These are phyloP conservation scores for Yamadazyma blattariae DNA, from an alignment of 1,139 yeast species.

Conservation along the genomic window DNA sequence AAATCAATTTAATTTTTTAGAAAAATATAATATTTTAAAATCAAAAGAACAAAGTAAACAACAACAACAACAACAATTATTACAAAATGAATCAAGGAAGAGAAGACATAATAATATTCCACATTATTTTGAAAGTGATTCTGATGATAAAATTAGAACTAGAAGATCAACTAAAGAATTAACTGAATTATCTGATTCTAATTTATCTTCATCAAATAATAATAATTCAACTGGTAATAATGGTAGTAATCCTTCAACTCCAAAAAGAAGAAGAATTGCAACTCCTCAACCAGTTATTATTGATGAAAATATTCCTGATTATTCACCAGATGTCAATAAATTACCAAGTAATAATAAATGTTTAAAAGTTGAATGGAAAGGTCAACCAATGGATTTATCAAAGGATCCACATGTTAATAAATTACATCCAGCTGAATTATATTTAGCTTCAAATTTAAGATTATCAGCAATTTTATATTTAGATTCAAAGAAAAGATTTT, in stretches of 20 bases:
- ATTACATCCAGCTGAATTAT: conserved; percentile 90
- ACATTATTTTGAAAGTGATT: conserved; percentile 17
- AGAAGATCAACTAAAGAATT: conserved; percentile 29
- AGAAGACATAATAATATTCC: conserved; percentile 25
- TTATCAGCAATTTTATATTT: conserved; percentile 83
- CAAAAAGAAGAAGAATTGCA: conserved; percentile 38
- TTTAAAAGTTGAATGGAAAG: conserved; percentile 94
- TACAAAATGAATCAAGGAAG: conserved; percentile 8
- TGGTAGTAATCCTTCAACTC: conserved; percentile 14
- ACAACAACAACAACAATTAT: conserved; percentile 1
- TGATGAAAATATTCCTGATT: conserved; percentile 68
- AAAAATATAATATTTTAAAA: conserved; percentile 40
- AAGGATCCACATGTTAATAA: conserved; percentile 67
- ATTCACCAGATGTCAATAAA: conserved; percentile 64
- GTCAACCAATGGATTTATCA: conserved; percentile 90
- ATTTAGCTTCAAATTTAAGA: conserved; percentile 82
- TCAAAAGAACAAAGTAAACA: conserved; percentile 18
- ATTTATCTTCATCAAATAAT: conserved; percentile 4
- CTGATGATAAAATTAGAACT: conserved; percentile 53
- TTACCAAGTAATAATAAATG: conserved; percentile 63
- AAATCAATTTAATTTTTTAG: conserved; percentile 48
- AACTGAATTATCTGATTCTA: conserved; percentile 11
- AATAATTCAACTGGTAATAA: too few species aligned
- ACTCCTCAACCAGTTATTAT: conserved; percentile 43
- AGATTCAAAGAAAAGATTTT: conserved; percentile 88